Percentiles rank a stretch among this genome's conserved stretches.
These are phyloP conservation scores for Discostella pseudostelligera DNA, from an alignment of 108 stramenopile species.

Conservation along the genomic window DNA sequence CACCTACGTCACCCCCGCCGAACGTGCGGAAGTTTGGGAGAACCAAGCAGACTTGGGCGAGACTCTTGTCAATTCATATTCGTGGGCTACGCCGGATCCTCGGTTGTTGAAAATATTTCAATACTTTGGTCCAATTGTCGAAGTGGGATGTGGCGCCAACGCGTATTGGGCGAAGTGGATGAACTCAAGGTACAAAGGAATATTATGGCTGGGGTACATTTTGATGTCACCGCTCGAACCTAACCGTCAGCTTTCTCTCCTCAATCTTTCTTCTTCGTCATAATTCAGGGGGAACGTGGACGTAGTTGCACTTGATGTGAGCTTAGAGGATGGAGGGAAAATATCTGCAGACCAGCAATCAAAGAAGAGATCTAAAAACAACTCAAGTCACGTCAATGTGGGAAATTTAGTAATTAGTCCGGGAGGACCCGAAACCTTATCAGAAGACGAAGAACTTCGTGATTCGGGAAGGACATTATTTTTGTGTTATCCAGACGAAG, in stretches of 20 bases:
- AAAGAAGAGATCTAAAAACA: conserved; percentile 14
- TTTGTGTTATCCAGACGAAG: conserved; percentile 90
- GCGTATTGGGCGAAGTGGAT: conserved; percentile 77
- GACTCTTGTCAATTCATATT: conserved; percentile 62
- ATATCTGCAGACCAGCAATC: conserved; percentile 19
- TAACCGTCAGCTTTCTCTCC: too few relatives aligned
- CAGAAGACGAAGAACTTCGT: conserved; percentile 42
- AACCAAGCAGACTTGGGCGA: conserved; percentile 82
- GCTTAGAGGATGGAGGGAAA: conserved; percentile 58
- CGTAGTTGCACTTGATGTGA: conserved; percentile 72
- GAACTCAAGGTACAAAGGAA: conserved; percentile 21
- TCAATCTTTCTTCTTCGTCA: too few relatives aligned
- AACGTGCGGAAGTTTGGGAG: conserved; percentile 78
- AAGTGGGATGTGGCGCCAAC: conserved; percentile 85
- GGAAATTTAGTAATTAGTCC: conserved; percentile 37
- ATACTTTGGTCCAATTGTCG: conserved; percentile 75
- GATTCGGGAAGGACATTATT: conserved; percentile 64
- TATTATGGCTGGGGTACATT: too few relatives aligned
- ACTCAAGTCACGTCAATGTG: conserved; percentile 1
- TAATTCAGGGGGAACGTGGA: conserved; percentile 49
- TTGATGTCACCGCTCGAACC: too few relatives aligned
- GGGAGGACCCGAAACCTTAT: conserved; percentile 72
- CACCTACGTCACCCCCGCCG: conserved; percentile 43
- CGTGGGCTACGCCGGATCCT: conserved; percentile 81
- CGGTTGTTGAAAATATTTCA: conserved; percentile 57